A percentile compares a stretch with the other conserved stretches of the same genome.
Conservation (phyloP, 768 basidiomycete genomes). For the Cystofilobasidium ferigula region DNA sequence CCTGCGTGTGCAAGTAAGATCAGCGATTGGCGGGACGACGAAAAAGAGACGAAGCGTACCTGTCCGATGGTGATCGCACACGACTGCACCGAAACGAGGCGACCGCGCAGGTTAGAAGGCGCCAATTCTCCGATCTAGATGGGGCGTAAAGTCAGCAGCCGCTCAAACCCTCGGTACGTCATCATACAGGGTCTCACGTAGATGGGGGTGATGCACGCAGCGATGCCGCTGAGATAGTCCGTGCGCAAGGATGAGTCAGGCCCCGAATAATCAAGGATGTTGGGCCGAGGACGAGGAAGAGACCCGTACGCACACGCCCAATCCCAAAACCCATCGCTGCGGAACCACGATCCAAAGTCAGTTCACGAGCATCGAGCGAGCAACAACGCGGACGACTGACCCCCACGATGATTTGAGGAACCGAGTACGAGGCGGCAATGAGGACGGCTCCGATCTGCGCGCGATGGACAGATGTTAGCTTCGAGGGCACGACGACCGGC, state of each 20-base stretch:
- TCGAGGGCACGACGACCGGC: no score
- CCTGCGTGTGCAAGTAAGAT: neutral
- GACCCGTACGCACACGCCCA: no score
- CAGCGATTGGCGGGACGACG: neutral
- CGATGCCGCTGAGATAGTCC: no score
- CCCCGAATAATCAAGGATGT: no score
- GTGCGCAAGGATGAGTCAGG: no score
- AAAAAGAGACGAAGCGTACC: constrained; percentile 30
- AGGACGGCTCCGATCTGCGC: constrained; percentile 30
- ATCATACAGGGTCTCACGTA: no score
- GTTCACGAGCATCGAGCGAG: no score
- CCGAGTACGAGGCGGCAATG: constrained; percentile 29
- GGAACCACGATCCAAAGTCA: no score
- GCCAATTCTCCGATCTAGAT: constrained; percentile 27
- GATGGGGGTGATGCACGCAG: constrained; percentile 29
- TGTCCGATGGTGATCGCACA: constrained; percentile 32
- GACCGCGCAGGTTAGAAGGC: constrained; percentile 29
- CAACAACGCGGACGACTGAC: no score
- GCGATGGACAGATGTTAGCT: constrained; percentile 24
- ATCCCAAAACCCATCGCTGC: no score
- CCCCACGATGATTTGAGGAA: constrained; percentile 31
- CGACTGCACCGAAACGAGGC: constrained; percentile 32
- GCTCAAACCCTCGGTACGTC: no score
- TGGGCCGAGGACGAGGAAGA: constrained; percentile 30
- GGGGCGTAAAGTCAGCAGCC: no score